Base-by-base conservation (phyloP, 2,329 filamentous ascomycete species). In the Ophiostoma australiae region DNA sequence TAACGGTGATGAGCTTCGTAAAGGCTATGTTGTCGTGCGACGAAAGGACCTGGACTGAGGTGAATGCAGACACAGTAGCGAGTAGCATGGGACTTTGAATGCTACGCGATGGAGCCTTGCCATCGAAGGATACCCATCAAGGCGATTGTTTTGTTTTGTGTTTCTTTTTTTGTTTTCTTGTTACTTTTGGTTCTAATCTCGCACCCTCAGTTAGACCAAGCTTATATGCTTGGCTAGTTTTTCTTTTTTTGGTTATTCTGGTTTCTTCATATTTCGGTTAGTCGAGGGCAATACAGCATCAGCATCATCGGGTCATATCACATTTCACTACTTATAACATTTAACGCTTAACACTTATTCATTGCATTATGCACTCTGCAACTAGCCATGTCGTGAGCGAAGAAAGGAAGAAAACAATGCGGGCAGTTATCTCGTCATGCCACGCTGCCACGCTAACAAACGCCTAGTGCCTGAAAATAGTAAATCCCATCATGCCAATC, bases 1-100 rank as follows among this genome's bases (percentile, higher is more conserved):
- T 11, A 67, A 35, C 35, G 27, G 39, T 10, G 77, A 77, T 2
- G 77, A 81, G 2, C 78, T 88, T 41, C 83, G 81, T 70, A 81
- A 82, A 72, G 86, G 85, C 0, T 87, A 87, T 68, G 81, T 87
- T 23, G 80, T 87, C 2, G 84, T 88, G 3, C 79, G 85, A 39
- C 81, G 81, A 76, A 81, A 79, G 73, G 85, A 88, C 73, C 74
- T 87, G 73, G 82, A 86, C 68, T 87, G 41, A 68, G 3, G 3
- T 13, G 11, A 58, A 27, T 10, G 5, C 4, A 27, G n/a, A 58
- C 27, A 58, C n/a, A 27, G 52, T 6, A 58, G 52, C 8, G n/a
- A 23, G 52, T 27, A 58, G 23, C n/a, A 44, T 48, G 17, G 17
- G 37, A 27, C 52, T 23, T 23, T 63, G 58, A 33, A 63, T 27